Evolutionary conservation across 345 rosid species (phyloP).

Genomic region (Aethionema arabicum): DNA sequence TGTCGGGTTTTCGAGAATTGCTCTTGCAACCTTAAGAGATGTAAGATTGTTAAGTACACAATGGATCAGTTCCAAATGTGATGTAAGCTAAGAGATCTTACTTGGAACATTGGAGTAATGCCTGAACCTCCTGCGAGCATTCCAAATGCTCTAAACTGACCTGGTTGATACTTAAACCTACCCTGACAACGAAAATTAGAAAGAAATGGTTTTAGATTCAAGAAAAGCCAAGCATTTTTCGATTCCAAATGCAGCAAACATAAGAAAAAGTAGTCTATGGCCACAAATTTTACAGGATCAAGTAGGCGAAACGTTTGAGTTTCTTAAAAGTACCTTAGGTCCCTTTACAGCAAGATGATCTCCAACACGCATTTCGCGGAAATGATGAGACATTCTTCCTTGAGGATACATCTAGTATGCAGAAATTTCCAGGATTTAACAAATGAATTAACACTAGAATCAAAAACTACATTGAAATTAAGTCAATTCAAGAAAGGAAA

Average conservation of each 20-base stretch:
- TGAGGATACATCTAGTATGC: slow-evolving; percentile 85
- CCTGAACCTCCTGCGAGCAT: slow-evolving; percentile 99
- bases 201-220: slow-evolving; percentile 11
- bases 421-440: neutral
- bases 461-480: slow-evolving; percentile 16
- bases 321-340: slow-evolving; percentile 66
- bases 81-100: slow-evolving; percentile 28
- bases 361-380: slow-evolving; percentile 87
- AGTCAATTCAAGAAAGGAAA: neutral
- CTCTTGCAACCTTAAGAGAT: slow-evolving; percentile 72
- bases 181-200: slow-evolving; percentile 55
- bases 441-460: neutral
- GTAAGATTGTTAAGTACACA: neutral
- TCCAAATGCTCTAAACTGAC: slow-evolving; percentile 90
- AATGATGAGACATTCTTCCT: slow-evolving; percentile 99
- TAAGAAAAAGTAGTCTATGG: neutral
- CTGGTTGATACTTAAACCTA: slow-evolving; percentile 84
- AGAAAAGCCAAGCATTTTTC: neutral
- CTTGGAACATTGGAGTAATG: slow-evolving; percentile 99
- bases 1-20: slow-evolving; percentile 83
- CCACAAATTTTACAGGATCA: neutral
- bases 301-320: neutral
- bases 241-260: neutral
- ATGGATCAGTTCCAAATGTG: neutral
- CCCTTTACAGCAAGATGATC: slow-evolving; percentile 89